Base-by-base conservation (phyloP, 2,329 filamentous ascomycete species). In the Paramyrothecium sp. region DNA sequence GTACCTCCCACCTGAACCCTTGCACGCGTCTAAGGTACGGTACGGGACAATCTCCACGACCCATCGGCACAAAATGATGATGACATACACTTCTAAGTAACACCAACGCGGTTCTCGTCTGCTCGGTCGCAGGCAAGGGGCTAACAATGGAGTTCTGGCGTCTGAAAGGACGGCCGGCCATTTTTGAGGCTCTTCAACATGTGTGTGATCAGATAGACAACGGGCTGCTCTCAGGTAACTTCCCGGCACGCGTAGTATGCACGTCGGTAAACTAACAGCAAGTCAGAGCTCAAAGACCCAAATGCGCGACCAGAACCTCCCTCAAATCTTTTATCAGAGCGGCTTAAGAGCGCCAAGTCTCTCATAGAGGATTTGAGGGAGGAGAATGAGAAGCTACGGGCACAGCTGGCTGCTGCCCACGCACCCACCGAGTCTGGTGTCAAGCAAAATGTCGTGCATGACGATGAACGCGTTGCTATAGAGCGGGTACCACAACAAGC, bases 331-430 rank as follows among this genome's bases (percentile, higher is more conserved):
- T 2, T 34, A 50, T 53, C 48, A 53, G 54, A 11, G 48, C 57
- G 5, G 23, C 38, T 11, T n/a, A 56, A 11, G 22, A 58, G n/a
- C 52, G 49, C 19, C 65, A 60, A 2, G n/a, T 44, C 38, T 5
- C 13, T 17, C n/a, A 44, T 16, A 19, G n/a, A 19, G 13, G n/a
- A 44, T 17, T 63, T 83, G 23, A 72, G 79, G 55, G 62, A 72
- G 17, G 77, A 81, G 58, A 81, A 80, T 53, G 62, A 61, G n/a
- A 59, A 67, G 4, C 70, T 84, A 7, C 72, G 69, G 53, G 64
- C 61, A 33, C 71, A 79, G 54, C 58, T 82, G 11, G 56, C 57
- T 7, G 23, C 30, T 11, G 48, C 13, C 8, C 20, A n/a, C 11
- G 21, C 7, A 3, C 19, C 16, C 17, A 20, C 17, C 21, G 23